Evolutionary conservation across 257 asterid genomes (phyloP).

Genomic region (Phtheirospermum japonicum): DNA sequence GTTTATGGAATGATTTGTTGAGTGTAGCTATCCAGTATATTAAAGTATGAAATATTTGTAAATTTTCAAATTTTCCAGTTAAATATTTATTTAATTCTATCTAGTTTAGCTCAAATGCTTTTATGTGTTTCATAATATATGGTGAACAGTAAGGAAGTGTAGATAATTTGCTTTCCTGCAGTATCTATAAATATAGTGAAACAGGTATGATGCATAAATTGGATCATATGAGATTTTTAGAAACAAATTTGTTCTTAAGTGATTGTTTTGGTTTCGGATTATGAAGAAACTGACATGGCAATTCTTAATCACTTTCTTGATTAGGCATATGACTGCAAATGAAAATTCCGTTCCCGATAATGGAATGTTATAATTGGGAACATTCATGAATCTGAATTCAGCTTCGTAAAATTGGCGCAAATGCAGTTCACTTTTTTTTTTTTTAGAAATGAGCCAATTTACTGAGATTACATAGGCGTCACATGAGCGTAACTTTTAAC

Average conservation of each 20-base stretch:
- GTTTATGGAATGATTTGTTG: not conserved
- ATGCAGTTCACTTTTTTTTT: too few relatives aligned
- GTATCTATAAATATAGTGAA: too few relatives aligned
- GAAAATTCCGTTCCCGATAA: not conserved
- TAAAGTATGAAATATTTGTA: not conserved
- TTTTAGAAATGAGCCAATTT: too few relatives aligned
- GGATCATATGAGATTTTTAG: too few relatives aligned
- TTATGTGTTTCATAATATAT: too few relatives aligned
- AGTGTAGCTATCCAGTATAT: conserved; percentile 4
- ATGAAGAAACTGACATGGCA: not conserved
- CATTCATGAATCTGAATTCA: not conserved
- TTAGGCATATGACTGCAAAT: not conserved
- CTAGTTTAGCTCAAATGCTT: not conserved
- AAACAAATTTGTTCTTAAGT: too few relatives aligned
- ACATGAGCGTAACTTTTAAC: not conserved
- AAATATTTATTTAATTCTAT: not conserved
- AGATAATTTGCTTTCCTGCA: too few relatives aligned
- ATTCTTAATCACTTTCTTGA: not conserved
- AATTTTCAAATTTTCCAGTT: not conserved
- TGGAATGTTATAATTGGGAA: not conserved
- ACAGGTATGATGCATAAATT: too few relatives aligned
- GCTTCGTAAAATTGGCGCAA: not conserved
- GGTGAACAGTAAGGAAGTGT: too few relatives aligned
- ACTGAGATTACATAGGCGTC: too few relatives aligned
- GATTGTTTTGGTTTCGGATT: not conserved